Conservation (phyloP, 2,329 filamentous ascomycete species). For the Penicillium sp. region DNA sequence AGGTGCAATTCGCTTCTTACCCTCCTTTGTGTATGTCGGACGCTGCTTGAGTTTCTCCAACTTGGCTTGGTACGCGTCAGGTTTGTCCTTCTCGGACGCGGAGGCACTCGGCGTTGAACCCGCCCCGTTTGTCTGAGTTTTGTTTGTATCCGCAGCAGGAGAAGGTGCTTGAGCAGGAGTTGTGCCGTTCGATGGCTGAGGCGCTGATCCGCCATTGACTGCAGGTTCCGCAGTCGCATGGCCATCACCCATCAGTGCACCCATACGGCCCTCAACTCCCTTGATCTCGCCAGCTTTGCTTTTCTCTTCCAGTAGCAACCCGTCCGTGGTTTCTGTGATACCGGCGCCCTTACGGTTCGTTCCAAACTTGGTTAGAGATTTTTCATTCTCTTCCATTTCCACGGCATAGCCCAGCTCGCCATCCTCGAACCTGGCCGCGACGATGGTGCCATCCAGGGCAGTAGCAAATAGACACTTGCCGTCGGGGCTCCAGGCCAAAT, state of each 20-base stretch:
- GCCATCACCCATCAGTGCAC: conserved; percentile 91
- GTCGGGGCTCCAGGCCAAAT: conserved; percentile 89
- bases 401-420: conserved; percentile 89
- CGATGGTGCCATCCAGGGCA: conserved; percentile 83
- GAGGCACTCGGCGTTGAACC: conserved; percentile 15
- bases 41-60: conserved; percentile 75
- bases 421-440: conserved; percentile 73
- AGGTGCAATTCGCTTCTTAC: conserved; percentile 91
- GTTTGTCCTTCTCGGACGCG: conserved; percentile 36
- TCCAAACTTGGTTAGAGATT: conserved; percentile 87
- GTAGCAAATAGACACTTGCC: conserved; percentile 81
- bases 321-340: conserved; percentile 87
- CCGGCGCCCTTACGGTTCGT: conserved; percentile 82
- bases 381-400: conserved; percentile 81
- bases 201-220: conserved; percentile 42
- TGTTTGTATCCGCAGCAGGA: conserved; percentile 30
- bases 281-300: conserved; percentile 88
- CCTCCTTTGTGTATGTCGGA: conserved; percentile 92
- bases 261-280: conserved; percentile 91
- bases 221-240: conserved; percentile 52
- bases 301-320: conserved; percentile 78
- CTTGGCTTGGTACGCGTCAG: conserved; percentile 55
- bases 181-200: conserved; percentile 45
- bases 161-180: conserved; percentile 33
- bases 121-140: conserved; percentile 37